phyloP scores from a whole-genome alignment of 176 grass and related monocot species.

The Avena eriantha region DNA sequence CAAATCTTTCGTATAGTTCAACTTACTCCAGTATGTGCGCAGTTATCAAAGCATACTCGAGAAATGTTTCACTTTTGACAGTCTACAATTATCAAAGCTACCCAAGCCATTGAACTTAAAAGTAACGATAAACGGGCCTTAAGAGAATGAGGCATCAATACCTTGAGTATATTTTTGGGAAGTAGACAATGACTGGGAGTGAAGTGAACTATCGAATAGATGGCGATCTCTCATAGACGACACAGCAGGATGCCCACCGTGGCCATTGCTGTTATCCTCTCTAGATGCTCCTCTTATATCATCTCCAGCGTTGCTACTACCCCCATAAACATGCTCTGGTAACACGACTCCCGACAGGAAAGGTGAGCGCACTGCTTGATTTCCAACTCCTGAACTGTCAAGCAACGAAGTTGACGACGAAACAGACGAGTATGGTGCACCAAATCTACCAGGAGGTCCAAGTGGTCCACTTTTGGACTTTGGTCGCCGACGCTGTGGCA shows the following conservation, averaged over 20 bases:
- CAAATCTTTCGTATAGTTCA: background rate
- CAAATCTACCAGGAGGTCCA: slow-evolving; percentile 53
- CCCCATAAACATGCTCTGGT: slow-evolving; percentile 46
- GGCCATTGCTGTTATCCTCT: slow-evolving; percentile 31
- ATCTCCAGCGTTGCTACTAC: slow-evolving; percentile 4
- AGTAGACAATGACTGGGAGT: slow-evolving; percentile 62
- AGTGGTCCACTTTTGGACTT: slow-evolving; percentile 91
- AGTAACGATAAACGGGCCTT: background rate
- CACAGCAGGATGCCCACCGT: slow-evolving; percentile 39
- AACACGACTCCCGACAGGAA: slow-evolving; percentile 68
- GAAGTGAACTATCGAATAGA: slow-evolving; percentile 45
- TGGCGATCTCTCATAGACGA: slow-evolving; percentile 37
- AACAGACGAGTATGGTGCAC: slow-evolving; percentile 39
- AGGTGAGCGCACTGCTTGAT: slow-evolving; percentile 50
- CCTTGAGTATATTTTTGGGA: slow-evolving; percentile 63
- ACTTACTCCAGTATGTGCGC: background rate
- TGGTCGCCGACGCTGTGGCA: slow-evolving; percentile 48
- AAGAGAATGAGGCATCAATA: slow-evolving; percentile 24
- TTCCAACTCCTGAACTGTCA: slow-evolving; percentile 50
- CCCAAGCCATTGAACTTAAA: background rate
- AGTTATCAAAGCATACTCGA: background rate
- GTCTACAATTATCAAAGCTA: background rate
- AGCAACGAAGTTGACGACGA: slow-evolving; percentile 52
- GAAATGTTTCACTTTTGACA: slow-evolving; percentile 1
- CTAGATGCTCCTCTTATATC: slow-evolving; percentile 15